phyloP scores from a whole-genome alignment of 1,284 basidiomycete genomes.

The Puccinia polysora region DNA sequence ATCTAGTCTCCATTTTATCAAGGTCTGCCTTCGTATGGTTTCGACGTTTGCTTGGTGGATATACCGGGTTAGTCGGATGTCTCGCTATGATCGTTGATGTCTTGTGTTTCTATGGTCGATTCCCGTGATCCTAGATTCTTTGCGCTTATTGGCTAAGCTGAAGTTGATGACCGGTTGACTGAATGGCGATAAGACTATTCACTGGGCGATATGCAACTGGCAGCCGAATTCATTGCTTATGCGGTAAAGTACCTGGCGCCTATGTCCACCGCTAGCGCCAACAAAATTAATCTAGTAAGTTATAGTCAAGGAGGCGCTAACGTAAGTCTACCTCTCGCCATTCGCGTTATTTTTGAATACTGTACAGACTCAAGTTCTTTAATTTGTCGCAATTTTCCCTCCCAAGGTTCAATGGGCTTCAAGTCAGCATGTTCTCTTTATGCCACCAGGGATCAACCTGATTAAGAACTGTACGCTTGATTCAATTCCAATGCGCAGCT shows the following conservation, averaged over 20 bases:
- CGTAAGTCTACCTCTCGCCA: conserved; percentile 46
- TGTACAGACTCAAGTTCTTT: neutral
- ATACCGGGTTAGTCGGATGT: conserved; percentile 46
- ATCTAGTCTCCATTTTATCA: conserved; percentile 6
- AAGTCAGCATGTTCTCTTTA: neutral
- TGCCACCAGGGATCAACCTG: too few relatives aligned
- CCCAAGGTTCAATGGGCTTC: conserved; percentile 32
- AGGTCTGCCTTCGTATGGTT: conserved; percentile 47
- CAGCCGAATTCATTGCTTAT: conserved; percentile 52
- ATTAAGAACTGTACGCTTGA: neutral
- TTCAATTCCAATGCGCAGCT: neutral
- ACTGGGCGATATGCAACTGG: conserved; percentile 50
- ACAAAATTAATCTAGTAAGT: conserved; percentile 51
- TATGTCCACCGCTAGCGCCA: conserved; percentile 46
- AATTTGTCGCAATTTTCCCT: neutral
- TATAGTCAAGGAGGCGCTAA: conserved; percentile 52
- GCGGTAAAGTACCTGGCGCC: conserved; percentile 49
- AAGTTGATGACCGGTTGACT: too few relatives aligned
- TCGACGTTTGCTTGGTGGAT: conserved; percentile 52
- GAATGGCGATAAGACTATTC: too few relatives aligned
- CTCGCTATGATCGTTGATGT: neutral
- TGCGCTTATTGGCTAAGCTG: neutral
- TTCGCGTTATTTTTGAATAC: neutral
- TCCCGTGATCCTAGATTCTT: neutral
- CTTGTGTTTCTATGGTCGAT: neutral